These are phyloP conservation scores for Sphaerulina musiva DNA, from an alignment of 2,329 filamentous ascomycete species.

Conservation along the genomic window DNA sequence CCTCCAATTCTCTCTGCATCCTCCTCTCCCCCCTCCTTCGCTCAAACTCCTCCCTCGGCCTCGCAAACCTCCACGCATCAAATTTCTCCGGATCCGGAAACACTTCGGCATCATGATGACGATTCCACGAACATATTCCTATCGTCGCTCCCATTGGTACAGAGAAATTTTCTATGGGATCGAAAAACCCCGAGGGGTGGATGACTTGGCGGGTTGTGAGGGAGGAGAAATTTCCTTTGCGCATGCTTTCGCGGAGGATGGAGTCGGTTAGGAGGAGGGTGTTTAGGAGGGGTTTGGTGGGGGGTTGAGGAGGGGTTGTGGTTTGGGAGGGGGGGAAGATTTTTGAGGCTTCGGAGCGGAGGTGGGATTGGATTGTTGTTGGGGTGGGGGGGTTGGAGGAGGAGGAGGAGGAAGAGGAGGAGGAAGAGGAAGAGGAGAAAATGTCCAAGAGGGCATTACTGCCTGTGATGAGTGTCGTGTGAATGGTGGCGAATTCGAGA, in stretches of 20 bases:
- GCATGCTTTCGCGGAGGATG: slow-evolving; percentile 31
- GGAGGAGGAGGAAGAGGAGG: no score
- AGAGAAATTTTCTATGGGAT: slow-evolving; percentile 20
- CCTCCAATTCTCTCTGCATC: no score
- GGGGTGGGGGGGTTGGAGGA: no score
- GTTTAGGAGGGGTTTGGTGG: slow-evolving; percentile 23
- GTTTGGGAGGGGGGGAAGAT: slow-evolving; percentile 16
- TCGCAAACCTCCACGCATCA: slow-evolving; percentile 31
- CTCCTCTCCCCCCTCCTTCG: no score
- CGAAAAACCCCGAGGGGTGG: slow-evolving; percentile 23
- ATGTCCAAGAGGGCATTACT: slow-evolving; percentile 46
- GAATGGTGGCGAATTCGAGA: slow-evolving; percentile 54
- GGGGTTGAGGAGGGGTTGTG: not conserved
- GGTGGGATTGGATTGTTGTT: slow-evolving; percentile 29
- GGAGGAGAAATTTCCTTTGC: slow-evolving; percentile 23
- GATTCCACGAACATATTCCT: slow-evolving; percentile 18
- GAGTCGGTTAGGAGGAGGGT: slow-evolving; percentile 28
- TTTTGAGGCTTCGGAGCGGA: slow-evolving; percentile 27
- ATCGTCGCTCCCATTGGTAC: slow-evolving; percentile 24
- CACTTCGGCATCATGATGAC: slow-evolving; percentile 29
- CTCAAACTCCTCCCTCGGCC: slow-evolving; percentile 21
- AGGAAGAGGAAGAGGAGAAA: slow-evolving; percentile 35
- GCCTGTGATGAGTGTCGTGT: slow-evolving; percentile 51
- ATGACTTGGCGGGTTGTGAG: slow-evolving; percentile 27
- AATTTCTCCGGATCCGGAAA: slow-evolving; percentile 27